Base-by-base conservation (phyloP, 2,329 filamentous ascomycete genomes). In the Paraconiothyrium sp. region DNA sequence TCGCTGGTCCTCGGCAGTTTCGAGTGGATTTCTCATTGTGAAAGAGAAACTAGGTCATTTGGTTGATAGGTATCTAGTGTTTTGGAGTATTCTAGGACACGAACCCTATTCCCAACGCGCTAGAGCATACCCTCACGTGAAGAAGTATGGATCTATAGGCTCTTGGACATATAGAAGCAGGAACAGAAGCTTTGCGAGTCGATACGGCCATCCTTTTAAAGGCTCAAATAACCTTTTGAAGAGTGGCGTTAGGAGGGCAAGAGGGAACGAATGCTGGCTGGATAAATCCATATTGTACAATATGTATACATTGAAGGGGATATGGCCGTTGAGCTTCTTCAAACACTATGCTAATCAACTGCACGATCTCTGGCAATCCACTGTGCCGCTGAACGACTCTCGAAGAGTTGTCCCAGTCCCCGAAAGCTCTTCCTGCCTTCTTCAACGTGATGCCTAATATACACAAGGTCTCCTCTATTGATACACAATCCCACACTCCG, bases 301-400 rank as follows among this genome's bases (percentile, higher is more conserved):
- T 58, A 61, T 32, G 43, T 50, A 43, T 62, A 69, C 78, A 79
- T 64, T 46, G 43, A 46, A 10, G 87, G 63, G 49, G 82, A 80
- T 69, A 78, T 79, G 13, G 64, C 81, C 76, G 14, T 85, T 85
- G 34, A 77, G 81, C 62, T 80, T 78, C 16, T 78, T 78, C 65
- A 78, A 79, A 59, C 84, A 32, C 41, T 16, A 7, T 54, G 2
- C 6, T 20, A 6, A 41, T 30, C 32, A 46, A 22, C 37, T 50
- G 24, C 35, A n/a, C 20, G 43, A 46, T 46, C 43, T 24, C 11
- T 24, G n/a, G 11, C 43, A 46, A 2, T 20, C 13, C 4, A 16
- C 5, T 16, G 24, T 30, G 24, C 30, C 46, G 24, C 24, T 48
- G 13, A 14, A 8, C 14, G 13, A 32, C 22, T 14, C 11, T 48